Conservation (phyloP, 1,139 yeast genomes). For the Kluyveromyces sp. region DNA sequence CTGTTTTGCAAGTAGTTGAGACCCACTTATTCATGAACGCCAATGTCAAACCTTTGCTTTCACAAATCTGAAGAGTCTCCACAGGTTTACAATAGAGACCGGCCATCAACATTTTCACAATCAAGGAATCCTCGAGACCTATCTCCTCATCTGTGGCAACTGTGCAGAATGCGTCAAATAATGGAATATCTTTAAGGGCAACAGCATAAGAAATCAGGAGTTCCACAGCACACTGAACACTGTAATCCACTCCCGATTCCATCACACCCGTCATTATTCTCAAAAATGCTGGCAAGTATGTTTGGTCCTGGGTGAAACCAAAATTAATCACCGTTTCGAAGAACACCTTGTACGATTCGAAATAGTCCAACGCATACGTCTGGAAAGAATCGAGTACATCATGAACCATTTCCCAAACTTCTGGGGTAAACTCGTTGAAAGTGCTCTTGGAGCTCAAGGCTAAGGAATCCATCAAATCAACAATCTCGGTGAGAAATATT, state of each 20-base stretch:
- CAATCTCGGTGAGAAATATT: conserved; percentile 71
- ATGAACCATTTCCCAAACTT: conserved; percentile 34
- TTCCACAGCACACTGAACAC: conserved; percentile 38
- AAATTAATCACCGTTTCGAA: conserved; percentile 69
- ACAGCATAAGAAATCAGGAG: conserved; percentile 32
- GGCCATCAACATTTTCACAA: conserved; percentile 58
- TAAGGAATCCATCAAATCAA: conserved; percentile 54
- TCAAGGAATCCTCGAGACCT: conserved; percentile 30
- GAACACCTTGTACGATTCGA: conserved; percentile 71
- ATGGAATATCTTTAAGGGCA: conserved; percentile 34
- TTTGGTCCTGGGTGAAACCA: conserved; percentile 45
- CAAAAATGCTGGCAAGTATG: conserved; percentile 34
- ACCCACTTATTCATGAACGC: conserved; percentile 63
- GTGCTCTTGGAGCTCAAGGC: conserved; percentile 29
- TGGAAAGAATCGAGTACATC: conserved; percentile 43
- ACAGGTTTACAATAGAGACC: conserved; percentile 59
- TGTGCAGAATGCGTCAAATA: conserved; percentile 27
- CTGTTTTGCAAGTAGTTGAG: conserved; percentile 52
- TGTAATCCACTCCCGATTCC: conserved; percentile 35
- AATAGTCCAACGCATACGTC: conserved; percentile 51
- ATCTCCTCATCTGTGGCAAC: conserved; percentile 27
- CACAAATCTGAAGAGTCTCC: conserved; percentile 48
- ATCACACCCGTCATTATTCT: conserved; percentile 28
- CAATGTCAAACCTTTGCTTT: conserved; percentile 41
- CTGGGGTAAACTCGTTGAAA: conserved; percentile 30